Percentiles rank a stretch among this genome's conserved stretches.
phyloP scores from a whole-genome alignment of 202 grass and related monocot species.

The Carex sylvatica region DNA sequence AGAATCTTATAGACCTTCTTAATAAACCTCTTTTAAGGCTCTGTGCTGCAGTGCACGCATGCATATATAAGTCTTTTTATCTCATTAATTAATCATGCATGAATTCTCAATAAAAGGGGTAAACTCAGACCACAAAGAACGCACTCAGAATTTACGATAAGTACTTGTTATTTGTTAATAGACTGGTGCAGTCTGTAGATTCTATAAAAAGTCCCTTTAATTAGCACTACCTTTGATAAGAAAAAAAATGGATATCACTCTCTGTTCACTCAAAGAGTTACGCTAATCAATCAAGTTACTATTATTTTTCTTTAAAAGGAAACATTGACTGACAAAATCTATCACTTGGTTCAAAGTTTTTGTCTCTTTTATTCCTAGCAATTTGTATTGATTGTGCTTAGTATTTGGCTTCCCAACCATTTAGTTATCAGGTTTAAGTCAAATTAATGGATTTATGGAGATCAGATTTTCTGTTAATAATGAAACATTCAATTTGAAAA shows the following conservation, averaged over 20 bases:
- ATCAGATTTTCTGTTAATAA: neutral
- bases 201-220: slow-evolving; percentile 23
- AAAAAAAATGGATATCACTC: slow-evolving; percentile 6
- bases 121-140: slow-evolving; percentile 19
- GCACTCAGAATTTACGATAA: slow-evolving; percentile 16
- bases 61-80: neutral
- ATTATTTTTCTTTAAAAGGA: neutral
- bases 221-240: slow-evolving; percentile 26
- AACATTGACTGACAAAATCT: neutral
- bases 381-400: slow-evolving; percentile 4
- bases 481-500: neutral
- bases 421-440: neutral
- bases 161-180: neutral
- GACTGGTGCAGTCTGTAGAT: neutral
- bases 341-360: neutral
- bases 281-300: slow-evolving; percentile 15
- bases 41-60: slow-evolving; percentile 18
- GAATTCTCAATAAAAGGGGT: neutral
- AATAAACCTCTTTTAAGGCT: neutral
- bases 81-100: slow-evolving; percentile 26
- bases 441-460: neutral
- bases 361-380: slow-evolving; percentile 19
- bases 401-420: neutral
- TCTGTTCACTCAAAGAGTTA: slow-evolving; percentile 2
- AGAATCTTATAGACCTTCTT: slow-evolving; percentile 17